phyloP scores from a whole-genome alignment of 1,284 basidiomycete genomes.

The Ganoderma lingzhi region DNA sequence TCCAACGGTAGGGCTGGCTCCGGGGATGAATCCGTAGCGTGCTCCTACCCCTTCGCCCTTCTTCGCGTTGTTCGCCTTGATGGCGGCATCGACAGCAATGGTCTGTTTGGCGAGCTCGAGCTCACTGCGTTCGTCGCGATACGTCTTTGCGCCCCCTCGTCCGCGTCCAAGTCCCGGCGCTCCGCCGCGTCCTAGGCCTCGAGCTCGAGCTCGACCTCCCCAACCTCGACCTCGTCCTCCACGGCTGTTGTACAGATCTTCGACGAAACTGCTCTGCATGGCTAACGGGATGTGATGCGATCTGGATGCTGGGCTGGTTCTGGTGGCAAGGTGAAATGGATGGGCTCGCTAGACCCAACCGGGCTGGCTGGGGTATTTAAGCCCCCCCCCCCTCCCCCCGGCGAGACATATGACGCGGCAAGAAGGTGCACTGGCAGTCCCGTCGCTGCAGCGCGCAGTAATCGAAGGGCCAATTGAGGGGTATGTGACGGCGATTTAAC shows the following conservation, averaged over 20 bases:
- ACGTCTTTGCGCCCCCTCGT: conserved; percentile 1
- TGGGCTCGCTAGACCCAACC: not conserved
- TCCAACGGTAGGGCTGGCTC: not conserved
- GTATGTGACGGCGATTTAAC: not conserved
- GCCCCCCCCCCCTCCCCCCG: not conserved
- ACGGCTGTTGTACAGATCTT: not conserved
- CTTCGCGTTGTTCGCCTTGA: not conserved
- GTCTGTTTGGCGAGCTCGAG: not conserved
- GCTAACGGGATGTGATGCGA: not conserved
- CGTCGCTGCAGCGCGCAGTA: not conserved
- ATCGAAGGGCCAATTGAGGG: not conserved
- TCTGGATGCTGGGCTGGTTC: not conserved
- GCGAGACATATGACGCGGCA: not conserved
- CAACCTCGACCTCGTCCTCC: conserved; percentile 9
- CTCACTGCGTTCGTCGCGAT: not conserved
- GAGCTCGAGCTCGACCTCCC: not conserved
- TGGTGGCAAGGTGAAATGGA: not conserved
- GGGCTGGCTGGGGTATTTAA: not conserved
- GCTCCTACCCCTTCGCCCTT: not conserved
- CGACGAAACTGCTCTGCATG: not conserved
- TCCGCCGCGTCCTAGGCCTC: not conserved
- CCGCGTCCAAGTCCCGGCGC: not conserved
- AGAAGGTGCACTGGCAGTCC: not conserved
- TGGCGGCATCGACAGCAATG: not conserved
- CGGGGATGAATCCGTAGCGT: not conserved